Evolutionary conservation across 2,329 filamentous ascomycete species (phyloP), one percentile per base, ranked within the genome.

Genomic region (Colletotrichum sp.): DNA sequence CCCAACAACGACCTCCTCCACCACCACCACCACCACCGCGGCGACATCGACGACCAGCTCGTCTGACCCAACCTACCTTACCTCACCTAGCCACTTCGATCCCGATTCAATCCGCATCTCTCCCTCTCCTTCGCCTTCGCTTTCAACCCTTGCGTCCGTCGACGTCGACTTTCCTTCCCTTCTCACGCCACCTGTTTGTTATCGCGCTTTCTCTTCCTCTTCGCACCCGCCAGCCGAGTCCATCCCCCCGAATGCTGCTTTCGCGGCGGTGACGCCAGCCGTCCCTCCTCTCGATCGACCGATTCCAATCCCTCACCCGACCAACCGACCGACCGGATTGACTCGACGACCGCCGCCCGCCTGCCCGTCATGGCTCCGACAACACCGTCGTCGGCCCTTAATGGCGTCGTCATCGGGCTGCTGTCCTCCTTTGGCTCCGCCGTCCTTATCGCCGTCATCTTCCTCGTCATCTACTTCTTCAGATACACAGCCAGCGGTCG

Each of bases 391-490:
- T 88, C 87, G 34, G 88, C 88, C 80, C 84, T 92, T 79, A 92
- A 91, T 78, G 96, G 96, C 84, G 95, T 99, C 81, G 90, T 99
- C 85, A 99, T 99, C 84, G 97, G 96, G 79, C 93, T 99, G 82
- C 90, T 98, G 77, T 98, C 96, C 52, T 98, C 96, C 16, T 96
- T 99, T 85, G 96, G 96, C 77, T 98, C 96, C 52, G 96, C 96
- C 60, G 92, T 95, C 36, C 88, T 98, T 74, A 95, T 98, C 77
- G 93, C 95, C 74, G 84, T 98, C 77, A 89, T 98, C 74, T 93
- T 96, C 80, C 89, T 94, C 70, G 87, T 97, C 82, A 92, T 99
- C 83, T 98, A 98, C 86, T 97, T 98, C 87, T 97, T 99, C 85
- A 92, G 94, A 86, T 98, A 98, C 84, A 98, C 96, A 48, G 92